phyloP scores from a whole-genome alignment of 257 asterid species.

The Solanum chilense region DNA sequence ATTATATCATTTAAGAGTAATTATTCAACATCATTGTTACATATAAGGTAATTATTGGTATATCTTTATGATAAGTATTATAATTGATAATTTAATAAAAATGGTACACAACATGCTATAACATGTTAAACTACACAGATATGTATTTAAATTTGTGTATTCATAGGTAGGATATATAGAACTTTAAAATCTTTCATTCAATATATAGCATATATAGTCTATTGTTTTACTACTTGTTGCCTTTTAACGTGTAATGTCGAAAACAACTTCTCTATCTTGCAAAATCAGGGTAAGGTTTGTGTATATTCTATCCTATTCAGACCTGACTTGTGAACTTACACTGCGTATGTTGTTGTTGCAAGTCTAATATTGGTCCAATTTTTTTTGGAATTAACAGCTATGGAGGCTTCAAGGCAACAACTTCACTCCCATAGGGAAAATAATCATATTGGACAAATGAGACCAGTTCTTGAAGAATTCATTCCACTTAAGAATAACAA shows the following conservation, averaged over 20 bases:
- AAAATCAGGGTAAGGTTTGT: too few relatives aligned
- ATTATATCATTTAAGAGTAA: background rate
- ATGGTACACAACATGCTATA: background rate
- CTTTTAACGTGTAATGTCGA: background rate
- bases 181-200: background rate
- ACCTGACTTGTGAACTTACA: background rate
- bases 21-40: background rate
- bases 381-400: slow-evolving; percentile 26
- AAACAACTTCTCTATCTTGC: background rate
- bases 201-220: background rate
- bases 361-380: background rate
- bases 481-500: slow-evolving; percentile 46
- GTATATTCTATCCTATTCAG: background rate
- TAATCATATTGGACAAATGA: slow-evolving; percentile 18
- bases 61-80: background rate
- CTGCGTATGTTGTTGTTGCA: background rate
- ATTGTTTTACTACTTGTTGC: background rate
- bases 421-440: slow-evolving; percentile 42
- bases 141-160: background rate
- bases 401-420: slow-evolving; percentile 87
- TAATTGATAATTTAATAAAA: background rate
- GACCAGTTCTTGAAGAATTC: slow-evolving; percentile 81
- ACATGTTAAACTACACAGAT: background rate
- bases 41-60: background rate
- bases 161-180: background rate